Base-by-base conservation (phyloP, 2,329 filamentous ascomycete species). In the Paraphoma chrysanthemicola region DNA sequence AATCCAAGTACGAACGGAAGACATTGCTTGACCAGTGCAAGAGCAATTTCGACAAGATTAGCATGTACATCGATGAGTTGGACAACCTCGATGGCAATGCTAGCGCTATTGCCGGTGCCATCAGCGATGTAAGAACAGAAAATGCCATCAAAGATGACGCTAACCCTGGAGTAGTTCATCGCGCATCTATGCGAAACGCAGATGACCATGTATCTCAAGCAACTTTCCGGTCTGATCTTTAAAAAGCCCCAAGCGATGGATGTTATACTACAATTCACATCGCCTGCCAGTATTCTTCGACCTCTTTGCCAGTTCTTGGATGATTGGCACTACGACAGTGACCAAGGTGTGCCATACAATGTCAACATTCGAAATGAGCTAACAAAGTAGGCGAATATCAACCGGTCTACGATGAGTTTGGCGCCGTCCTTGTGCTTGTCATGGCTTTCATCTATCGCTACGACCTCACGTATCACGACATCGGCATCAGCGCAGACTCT, bases 61-160 rank as follows among this genome's bases (percentile, higher is more conserved):
- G 93, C 63, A 85, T 88, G 43, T 82, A 96, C 31, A 86, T 97
- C 41, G 86, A 88, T 39, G 92, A 96, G 67, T 82, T 99, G 23
- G 92, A 97, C 54, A 90, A 89, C 48, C 93, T 95, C 84, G 92
- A 96, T 68, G 94, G 94, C 1, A 97, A 97, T 74, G 92, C 92
- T 2, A 92, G 91, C 2, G 92, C 92, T 2, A 91, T 96, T 16
- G 90, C 90, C 48, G 88, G 89, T 57, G 93, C 93, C 29, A 62
- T 83, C 9, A 76, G 78, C 28, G 78, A 82, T 54, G 77, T 80
- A 64, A 38, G 42, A 48, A 31, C 33, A 28, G 17, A n/a, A 17
- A 23, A 11, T 9, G 11, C 17, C 6, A 12, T 16, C 11, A 29
- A 23, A 36, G 7, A 17, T 12, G 10, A 16, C 39, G 29, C 57